These are phyloP conservation scores for Gardenia jasminoides DNA, from an alignment of 257 asterid species.

Conservation along the genomic window DNA sequence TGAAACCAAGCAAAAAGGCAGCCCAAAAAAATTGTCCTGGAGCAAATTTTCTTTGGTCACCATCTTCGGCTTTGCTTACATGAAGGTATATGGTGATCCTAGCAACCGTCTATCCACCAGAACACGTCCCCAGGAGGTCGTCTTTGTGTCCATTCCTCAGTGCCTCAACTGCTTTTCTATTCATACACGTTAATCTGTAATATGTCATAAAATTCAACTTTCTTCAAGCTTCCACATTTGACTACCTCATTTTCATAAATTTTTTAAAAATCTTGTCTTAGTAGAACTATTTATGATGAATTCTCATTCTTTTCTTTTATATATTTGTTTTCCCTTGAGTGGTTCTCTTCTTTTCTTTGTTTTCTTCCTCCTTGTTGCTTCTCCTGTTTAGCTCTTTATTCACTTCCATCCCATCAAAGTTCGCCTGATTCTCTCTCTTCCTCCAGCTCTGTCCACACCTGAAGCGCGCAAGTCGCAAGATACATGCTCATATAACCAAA, in stretches of 20 bases:
- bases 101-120: neutral
- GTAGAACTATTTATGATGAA: neutral
- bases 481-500: neutral
- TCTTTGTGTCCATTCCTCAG: neutral
- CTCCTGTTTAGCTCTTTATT: neutral
- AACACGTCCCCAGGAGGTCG: no score
- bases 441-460: neutral
- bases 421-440: neutral
- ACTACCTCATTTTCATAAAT: neutral
- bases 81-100: neutral
- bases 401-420: slow-evolving; percentile 7
- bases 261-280: neutral
- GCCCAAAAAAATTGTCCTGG: no score
- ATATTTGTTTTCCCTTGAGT: neutral
- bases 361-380: neutral
- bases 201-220: neutral
- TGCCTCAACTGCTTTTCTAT: neutral
- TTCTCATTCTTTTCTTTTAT: neutral
- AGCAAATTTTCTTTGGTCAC: slow-evolving; percentile 7
- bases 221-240: neutral
- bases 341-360: neutral
- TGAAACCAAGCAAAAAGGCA: neutral
- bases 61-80: neutral
- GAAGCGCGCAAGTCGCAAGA: neutral
- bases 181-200: slow-evolving; percentile 19